phyloP scores from a whole-genome alignment of 129 eudicot genomes.

The Rutidosis leptorrhynchoides region DNA sequence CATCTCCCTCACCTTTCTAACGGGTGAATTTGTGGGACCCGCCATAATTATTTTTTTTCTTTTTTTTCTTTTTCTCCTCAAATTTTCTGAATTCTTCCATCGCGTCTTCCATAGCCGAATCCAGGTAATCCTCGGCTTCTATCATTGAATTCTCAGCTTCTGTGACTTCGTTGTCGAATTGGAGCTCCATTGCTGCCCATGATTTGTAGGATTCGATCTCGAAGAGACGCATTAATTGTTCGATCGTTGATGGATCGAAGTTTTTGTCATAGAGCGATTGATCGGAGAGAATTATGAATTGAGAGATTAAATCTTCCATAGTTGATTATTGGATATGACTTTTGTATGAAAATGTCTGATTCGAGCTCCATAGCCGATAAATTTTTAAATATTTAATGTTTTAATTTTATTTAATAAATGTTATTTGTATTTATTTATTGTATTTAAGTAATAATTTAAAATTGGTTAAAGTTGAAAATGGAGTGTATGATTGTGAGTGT shows the following conservation, averaged over 20 bases:
- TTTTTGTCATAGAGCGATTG: constrained; percentile 64
- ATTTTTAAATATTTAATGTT: too few relatives aligned
- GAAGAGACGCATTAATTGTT: constrained; percentile 77
- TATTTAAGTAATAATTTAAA: too few relatives aligned
- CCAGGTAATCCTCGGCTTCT: constrained; percentile 58
- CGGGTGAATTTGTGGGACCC: too few relatives aligned
- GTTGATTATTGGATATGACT: not conserved
- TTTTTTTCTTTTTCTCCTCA: constrained; percentile 42
- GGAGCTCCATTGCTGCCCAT: constrained; percentile 87
- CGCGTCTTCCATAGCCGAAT: constrained; percentile 77
- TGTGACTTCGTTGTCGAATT: constrained; percentile 33
- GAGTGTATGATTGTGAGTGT: too few relatives aligned
- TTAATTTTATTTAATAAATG: too few relatives aligned
- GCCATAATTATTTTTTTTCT: too few relatives aligned
- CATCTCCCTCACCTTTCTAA: too few relatives aligned
- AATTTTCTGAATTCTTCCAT: constrained; percentile 72
- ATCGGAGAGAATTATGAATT: constrained; percentile 65
- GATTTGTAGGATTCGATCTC: constrained; percentile 82
- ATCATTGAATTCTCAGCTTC: constrained; percentile 44
- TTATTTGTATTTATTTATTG: too few relatives aligned
- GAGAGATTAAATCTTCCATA: constrained; percentile 67
- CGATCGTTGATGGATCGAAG: constrained; percentile 76
- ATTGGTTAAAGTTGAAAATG: too few relatives aligned
- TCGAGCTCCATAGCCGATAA: too few relatives aligned
- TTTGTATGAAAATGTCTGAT: not conserved